A percentile compares a stretch with the other conserved stretches of the same genome.
phyloP scores from a whole-genome alignment of 2,329 filamentous ascomycete genomes.

The Aspergillus spinulosporus region DNA sequence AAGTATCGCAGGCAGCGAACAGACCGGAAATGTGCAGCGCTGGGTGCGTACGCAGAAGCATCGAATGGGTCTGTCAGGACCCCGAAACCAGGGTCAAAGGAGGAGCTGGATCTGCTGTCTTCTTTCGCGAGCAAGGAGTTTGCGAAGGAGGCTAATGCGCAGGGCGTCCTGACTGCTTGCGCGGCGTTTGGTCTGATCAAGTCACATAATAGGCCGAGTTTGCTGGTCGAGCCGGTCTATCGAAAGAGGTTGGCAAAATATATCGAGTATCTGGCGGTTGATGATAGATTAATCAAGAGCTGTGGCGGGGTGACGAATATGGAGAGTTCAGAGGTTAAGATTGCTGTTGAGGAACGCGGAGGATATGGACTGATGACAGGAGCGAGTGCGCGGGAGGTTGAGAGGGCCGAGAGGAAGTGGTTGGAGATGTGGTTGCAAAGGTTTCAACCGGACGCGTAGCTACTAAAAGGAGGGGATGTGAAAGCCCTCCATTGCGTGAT shows the following conservation, averaged over 20 bases:
- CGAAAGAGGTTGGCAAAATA: conserved; percentile 53
- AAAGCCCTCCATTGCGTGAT: too few species aligned
- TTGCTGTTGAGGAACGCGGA: conserved; percentile 71
- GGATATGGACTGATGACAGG: conserved; percentile 35
- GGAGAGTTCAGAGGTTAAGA: conserved; percentile 62
- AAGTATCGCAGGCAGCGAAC: conserved; percentile 56
- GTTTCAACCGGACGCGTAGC: background rate
- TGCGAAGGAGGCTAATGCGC: conserved; percentile 22
- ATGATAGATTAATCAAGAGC: conserved; percentile 67
- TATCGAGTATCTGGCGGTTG: conserved; percentile 65
- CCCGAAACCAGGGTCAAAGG: conserved; percentile 20
- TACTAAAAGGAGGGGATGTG: background rate
- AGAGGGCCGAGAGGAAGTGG: conserved; percentile 38
- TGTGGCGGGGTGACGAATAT: conserved; percentile 63
- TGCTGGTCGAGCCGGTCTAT: conserved; percentile 49
- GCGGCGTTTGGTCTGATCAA: conserved; percentile 37
- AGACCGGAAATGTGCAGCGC: conserved; percentile 35
- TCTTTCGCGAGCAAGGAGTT: conserved; percentile 25
- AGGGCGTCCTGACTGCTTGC: conserved; percentile 36
- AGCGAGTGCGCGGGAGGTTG: conserved; percentile 25
- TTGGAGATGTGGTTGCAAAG: conserved; percentile 37
- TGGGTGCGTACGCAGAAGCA: conserved; percentile 26
- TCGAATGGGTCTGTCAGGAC: conserved; percentile 17
- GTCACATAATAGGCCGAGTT: conserved; percentile 45
- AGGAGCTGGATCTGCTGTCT: conserved; percentile 34